Evolutionary conservation across 495 filamentous ascomycete genomes (phyloP).

Genomic region (Penicillium cataractarum): DNA sequence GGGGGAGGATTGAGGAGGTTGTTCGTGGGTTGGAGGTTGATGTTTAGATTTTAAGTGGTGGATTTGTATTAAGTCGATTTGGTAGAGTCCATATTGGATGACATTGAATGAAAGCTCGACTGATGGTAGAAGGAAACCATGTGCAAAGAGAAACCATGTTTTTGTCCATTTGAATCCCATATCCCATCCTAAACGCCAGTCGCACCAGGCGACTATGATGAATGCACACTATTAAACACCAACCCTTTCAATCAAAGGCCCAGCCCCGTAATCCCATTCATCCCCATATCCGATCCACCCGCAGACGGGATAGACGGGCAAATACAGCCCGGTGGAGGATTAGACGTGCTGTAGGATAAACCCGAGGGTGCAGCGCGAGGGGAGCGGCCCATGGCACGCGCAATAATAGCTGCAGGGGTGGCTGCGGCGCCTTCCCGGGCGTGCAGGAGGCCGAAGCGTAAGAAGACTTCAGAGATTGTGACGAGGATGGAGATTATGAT

Average conservation of each 20-base stretch:
- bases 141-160: neutral
- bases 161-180: neutral
- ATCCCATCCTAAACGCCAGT: neutral
- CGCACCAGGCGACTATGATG: neutral
- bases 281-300: constrained; percentile 11
- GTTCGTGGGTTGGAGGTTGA: neutral
- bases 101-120: neutral
- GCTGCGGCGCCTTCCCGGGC: constrained; percentile 32
- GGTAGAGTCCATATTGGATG: neutral
- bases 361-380: constrained; percentile 21
- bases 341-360: constrained; percentile 17
- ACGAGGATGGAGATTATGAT: constrained; percentile 90
- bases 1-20: constrained; percentile 2
- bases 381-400: constrained; percentile 29
- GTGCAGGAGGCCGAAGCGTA: constrained; percentile 80
- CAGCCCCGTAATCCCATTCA: constrained; percentile 17
- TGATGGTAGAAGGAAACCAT: neutral
- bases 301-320: constrained; percentile 28
- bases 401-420: constrained; percentile 23
- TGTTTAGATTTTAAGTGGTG: neutral
- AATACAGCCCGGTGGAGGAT: constrained; percentile 30
- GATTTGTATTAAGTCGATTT: neutral
- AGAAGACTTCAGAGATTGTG: constrained; percentile 83
- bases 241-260: constrained; percentile 5
- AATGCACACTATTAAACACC: neutral